Evolutionary conservation across 345 rosid genomes (phyloP).

Genomic region (Eucalyptus shirleyi): DNA sequence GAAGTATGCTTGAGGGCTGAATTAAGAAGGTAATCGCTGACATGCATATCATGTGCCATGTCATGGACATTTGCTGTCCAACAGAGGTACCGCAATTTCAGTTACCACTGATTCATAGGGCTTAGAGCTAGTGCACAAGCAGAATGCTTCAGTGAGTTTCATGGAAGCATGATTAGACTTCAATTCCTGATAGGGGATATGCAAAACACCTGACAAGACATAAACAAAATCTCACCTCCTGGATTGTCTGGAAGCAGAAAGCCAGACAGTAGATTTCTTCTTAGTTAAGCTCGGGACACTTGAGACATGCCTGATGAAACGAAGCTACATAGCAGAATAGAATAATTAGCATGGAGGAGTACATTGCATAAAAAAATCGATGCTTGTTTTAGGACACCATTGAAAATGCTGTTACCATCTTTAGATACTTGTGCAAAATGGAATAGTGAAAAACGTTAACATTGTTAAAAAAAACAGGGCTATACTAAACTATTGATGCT

Average conservation of each 20-base stretch:
- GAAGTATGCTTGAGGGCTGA: not conserved
- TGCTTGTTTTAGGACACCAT: not conserved
- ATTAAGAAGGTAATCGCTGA: not conserved
- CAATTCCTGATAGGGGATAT: not conserved
- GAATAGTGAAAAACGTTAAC: not conserved
- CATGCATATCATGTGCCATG: not conserved
- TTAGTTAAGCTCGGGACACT: constrained; percentile 10
- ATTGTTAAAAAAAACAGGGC: not conserved
- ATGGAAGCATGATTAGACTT: not conserved
- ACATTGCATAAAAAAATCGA: not conserved
- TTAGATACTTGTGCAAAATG: not conserved
- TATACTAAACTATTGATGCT: not conserved
- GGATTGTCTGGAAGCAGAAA: constrained; percentile 7
- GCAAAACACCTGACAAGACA: not conserved
- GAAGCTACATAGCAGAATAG: constrained; percentile 37
- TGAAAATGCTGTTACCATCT: not conserved
- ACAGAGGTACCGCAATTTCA: not conserved
- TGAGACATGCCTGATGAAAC: constrained; percentile 56
- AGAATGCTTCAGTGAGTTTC: not conserved
- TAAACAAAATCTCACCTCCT: constrained; percentile 24
- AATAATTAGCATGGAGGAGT: not conserved
- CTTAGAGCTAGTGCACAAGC: not conserved
- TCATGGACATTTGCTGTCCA: not conserved
- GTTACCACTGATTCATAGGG: not conserved
- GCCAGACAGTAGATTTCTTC: constrained; percentile 18